These are phyloP conservation scores for Cyclostephanos tholiformis DNA, from an alignment of 108 stramenopile genomes.

Conservation along the genomic window DNA sequence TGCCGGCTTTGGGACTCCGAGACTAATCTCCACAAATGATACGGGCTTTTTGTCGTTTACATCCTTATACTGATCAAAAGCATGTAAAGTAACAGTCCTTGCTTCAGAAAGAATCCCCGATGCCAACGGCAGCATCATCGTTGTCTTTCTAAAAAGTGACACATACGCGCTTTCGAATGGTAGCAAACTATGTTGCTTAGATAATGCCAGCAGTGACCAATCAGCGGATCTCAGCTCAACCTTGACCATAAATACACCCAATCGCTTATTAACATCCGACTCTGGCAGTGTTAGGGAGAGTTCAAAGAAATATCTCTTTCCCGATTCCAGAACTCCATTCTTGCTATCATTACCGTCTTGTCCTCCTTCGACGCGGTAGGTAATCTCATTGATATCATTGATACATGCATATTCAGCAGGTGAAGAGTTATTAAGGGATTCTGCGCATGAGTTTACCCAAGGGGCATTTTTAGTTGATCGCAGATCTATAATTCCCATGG, in stretches of 20 bases:
- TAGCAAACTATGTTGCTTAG: slow-evolving; percentile 63
- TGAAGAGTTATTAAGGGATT: background rate
- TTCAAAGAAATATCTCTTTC: slow-evolving; percentile 68
- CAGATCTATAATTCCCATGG: slow-evolving; percentile 38
- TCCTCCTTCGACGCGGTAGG: background rate
- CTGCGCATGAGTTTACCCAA: slow-evolving; percentile 34
- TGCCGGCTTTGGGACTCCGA: slow-evolving; percentile 42
- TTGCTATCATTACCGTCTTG: background rate
- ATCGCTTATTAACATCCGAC: slow-evolving; percentile 56
- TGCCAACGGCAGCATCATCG: slow-evolving; percentile 58
- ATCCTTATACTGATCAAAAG: slow-evolving; percentile 79
- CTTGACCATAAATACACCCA: slow-evolving; percentile 69
- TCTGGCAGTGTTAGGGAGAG: slow-evolving; percentile 69
- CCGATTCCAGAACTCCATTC: slow-evolving; percentile 42
- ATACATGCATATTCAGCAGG: slow-evolving; percentile 18
- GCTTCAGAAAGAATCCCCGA: slow-evolving; percentile 72
- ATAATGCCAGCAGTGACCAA: slow-evolving; percentile 59
- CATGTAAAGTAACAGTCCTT: slow-evolving; percentile 56
- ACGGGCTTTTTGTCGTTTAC: slow-evolving; percentile 21
- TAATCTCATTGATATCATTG: slow-evolving; percentile 14
- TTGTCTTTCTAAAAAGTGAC: slow-evolving; percentile 54
- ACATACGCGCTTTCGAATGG: slow-evolving; percentile 77
- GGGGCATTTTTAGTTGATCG: slow-evolving; percentile 31
- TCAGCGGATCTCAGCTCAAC: slow-evolving; percentile 55
- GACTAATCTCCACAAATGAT: slow-evolving; percentile 45